phyloP scores from a whole-genome alignment of 176 grass and related monocot species.

The Triticum turgidum region DNA sequence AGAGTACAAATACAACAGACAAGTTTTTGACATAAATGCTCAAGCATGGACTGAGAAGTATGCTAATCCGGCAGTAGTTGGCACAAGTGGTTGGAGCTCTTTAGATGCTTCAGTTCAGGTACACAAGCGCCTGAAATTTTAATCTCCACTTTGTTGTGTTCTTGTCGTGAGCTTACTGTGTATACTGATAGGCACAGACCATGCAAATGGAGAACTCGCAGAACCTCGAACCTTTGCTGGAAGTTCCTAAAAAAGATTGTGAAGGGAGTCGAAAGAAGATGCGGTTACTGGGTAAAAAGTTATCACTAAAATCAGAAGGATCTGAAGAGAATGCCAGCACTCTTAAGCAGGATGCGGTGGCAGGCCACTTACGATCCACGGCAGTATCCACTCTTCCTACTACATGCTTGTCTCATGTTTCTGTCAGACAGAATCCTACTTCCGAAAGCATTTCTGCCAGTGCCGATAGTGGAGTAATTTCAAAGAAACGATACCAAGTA shows the following conservation, averaged over 20 bases:
- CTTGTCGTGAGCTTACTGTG: neutral
- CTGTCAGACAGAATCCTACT: conserved; percentile 24
- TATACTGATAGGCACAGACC: conserved; percentile 36
- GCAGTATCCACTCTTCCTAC: conserved; percentile 11
- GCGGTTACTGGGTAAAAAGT: conserved; percentile 46
- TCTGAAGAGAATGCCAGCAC: conserved; percentile 23
- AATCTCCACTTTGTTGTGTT: neutral
- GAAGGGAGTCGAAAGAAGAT: conserved; percentile 51
- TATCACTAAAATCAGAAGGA: conserved; percentile 48
- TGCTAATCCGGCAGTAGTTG: conserved; percentile 56
- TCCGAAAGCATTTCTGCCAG: conserved; percentile 16
- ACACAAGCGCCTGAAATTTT: conserved; percentile 6
- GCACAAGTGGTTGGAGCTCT: conserved; percentile 36
- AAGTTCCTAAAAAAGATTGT: conserved; percentile 26
- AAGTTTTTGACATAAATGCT: conserved; percentile 78
- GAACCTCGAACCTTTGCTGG: conserved; percentile 13
- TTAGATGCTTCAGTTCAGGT: conserved; percentile 32
- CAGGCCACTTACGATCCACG: neutral
- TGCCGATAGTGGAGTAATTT: conserved; percentile 25
- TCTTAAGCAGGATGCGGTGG: conserved; percentile 28
- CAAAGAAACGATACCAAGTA: conserved; percentile 26
- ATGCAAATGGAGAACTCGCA: conserved; percentile 40
- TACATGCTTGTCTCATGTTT: conserved; percentile 36
- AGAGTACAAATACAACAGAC: conserved; percentile 83
- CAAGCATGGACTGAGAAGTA: conserved; percentile 68